A percentile compares a stretch with the other conserved stretches of the same genome.
phyloP scores from a whole-genome alignment of 352 stramenopile genomes.

The Phytopythium ostracodes region DNA sequence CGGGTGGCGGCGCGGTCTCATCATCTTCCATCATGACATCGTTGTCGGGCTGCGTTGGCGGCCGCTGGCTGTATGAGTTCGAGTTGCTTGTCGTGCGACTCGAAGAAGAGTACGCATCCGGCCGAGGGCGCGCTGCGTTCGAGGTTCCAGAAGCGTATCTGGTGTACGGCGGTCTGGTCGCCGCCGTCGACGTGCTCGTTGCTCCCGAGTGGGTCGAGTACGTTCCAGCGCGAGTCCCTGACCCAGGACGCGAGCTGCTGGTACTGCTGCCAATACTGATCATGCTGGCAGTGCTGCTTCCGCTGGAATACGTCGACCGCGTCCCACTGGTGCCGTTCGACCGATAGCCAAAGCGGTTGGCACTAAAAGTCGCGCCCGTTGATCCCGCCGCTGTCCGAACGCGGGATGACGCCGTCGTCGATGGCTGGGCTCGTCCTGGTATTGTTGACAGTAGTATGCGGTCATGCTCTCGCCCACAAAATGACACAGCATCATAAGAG shows the following conservation, averaged over 20 bases:
- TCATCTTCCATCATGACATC: slow-evolving; percentile 17
- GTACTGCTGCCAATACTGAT: slow-evolving; percentile 8
- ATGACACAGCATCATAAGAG: neutral
- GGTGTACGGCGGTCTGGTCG: slow-evolving; percentile 1
- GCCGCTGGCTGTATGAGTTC: neutral
- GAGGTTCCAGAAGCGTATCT: slow-evolving; percentile 13
- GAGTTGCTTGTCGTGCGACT: neutral
- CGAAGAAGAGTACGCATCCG: slow-evolving; percentile 6
- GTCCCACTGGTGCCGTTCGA: slow-evolving; percentile 16
- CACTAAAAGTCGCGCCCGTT: neutral
- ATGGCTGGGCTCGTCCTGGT: slow-evolving; percentile 18
- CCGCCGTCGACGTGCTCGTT: neutral
- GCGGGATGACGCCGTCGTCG: slow-evolving; percentile 21
- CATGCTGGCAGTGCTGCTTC: slow-evolving; percentile 10
- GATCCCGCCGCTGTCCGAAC: neutral
- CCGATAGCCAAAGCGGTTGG: slow-evolving; percentile 2
- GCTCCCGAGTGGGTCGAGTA: neutral
- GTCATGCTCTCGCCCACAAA: neutral
- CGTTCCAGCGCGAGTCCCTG: neutral
- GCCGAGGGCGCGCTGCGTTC: slow-evolving; percentile 9
- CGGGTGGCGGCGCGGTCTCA: slow-evolving; percentile 13
- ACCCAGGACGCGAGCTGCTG: slow-evolving; percentile 7
- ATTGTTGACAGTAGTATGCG: neutral
- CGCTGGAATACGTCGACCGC: slow-evolving; percentile 2
- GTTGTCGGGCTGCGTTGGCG: neutral